Base-by-base conservation (phyloP, 2,329 filamentous ascomycete genomes). In the Fusarium sp. region DNA sequence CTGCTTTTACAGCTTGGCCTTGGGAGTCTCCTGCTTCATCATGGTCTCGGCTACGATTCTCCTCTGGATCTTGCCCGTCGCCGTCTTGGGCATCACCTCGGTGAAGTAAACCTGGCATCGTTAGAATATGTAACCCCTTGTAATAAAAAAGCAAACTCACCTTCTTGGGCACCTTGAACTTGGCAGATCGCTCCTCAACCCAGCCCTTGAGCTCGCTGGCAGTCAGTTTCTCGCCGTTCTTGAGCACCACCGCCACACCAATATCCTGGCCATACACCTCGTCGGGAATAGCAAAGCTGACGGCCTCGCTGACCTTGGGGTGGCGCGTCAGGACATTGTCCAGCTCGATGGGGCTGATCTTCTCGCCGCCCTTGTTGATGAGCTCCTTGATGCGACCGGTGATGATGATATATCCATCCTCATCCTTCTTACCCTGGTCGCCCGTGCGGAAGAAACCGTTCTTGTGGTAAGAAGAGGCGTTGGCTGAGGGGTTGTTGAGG, bases 361-460 rank as follows among this genome's bases (percentile, higher is more conserved):
- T 96, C 82, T 96, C 93, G 64, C 93, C 93, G 60, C 91, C 92
- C 81, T 95, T 94, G 81, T 93, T 93, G 83, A 97, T 96, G 57
- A 97, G 84, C 81, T 97, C 93, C 84, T 97, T 97, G 81, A 96
- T 96, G 58, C 93, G 86, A n/a, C 93, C 93, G 0, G 93, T 96
- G 79, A 97, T 95, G 75, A 92, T 85, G 10, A 97, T 83, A 77
- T 96, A 96, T 64, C 92, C 92, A 72, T 96, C 91, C 62, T 87
- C 81, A 74, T 96, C 93, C 77, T 88, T 85, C 81, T 91, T 91
- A 54, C 93, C 93, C 79, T 96, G 92, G 76, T 97, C 93, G 6
- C 93, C 93, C 0, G 93, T 96, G 72, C 93, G 87, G 86, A 97
- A 96, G 82, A 92, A 96, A 9, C 92, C 91, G n/a, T 84, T 83